Evolutionary conservation across 768 basidiomycete genomes (phyloP).

Genomic region (Auricularia sp.): DNA sequence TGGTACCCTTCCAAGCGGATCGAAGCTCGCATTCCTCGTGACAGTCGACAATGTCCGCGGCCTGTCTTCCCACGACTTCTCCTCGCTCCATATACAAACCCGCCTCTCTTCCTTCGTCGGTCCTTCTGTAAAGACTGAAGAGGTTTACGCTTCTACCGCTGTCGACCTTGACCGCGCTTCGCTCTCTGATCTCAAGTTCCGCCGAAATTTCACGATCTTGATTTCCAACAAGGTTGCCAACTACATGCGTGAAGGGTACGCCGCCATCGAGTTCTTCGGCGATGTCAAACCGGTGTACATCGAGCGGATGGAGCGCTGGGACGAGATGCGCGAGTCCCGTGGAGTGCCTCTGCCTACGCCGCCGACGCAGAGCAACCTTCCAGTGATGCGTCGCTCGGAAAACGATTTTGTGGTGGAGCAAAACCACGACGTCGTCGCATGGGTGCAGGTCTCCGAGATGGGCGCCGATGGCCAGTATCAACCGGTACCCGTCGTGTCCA

Average conservation of each 20-base stretch:
- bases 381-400: slow-evolving; percentile 87
- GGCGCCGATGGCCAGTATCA: slow-evolving; percentile 73
- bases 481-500: slow-evolving; percentile 73
- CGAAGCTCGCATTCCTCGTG: slow-evolving; percentile 76
- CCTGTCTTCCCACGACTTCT: slow-evolving; percentile 82
- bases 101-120: slow-evolving; percentile 83
- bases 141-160: slow-evolving; percentile 66
- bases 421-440: slow-evolving; percentile 82
- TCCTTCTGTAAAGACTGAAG: slow-evolving; percentile 55
- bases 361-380: slow-evolving; percentile 19
- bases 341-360: slow-evolving; percentile 13
- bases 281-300: slow-evolving; percentile 71
- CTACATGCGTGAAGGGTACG: slow-evolving; percentile 67
- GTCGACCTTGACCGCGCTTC: slow-evolving; percentile 65
- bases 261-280: slow-evolving; percentile 86
- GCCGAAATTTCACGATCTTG: slow-evolving; percentile 70
- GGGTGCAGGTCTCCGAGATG: slow-evolving; percentile 80
- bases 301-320: slow-evolving; percentile 86
- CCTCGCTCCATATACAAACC: slow-evolving; percentile 75
- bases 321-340: slow-evolving; percentile 78
- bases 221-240: slow-evolving; percentile 61
- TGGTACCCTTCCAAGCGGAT: slow-evolving; percentile 54
- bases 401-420: slow-evolving; percentile 84
- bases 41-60: slow-evolving; percentile 84
- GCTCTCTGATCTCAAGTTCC: slow-evolving; percentile 72